Evolutionary conservation across 2,329 filamentous ascomycete genomes (phyloP).

Genomic region (Orbilia blumenaviensis): DNA sequence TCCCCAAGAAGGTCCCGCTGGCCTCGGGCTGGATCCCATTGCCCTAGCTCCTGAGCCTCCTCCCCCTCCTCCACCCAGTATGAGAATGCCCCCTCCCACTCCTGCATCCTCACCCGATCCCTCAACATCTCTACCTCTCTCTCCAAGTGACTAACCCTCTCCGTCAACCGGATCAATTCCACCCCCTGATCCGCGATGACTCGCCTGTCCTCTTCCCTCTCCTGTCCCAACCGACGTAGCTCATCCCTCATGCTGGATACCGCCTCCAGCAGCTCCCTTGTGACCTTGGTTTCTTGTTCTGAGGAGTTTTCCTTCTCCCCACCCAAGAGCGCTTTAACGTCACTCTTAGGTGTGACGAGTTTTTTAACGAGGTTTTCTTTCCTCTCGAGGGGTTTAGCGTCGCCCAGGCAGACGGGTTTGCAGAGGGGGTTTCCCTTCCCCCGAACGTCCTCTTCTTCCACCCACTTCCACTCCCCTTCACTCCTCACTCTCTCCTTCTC

Average conservation of each 20-base stretch:
- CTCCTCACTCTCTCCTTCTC: neutral
- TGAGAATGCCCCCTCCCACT: neutral
- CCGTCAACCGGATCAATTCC: neutral
- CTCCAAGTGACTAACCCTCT: neutral
- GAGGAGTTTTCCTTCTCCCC: slow-evolving; percentile 9
- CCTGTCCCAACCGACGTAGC: neutral
- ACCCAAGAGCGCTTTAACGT: slow-evolving; percentile 7
- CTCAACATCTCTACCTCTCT: neutral
- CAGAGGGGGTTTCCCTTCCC: neutral
- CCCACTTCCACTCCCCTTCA: neutral
- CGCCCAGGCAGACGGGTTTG: neutral
- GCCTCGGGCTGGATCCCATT: neutral
- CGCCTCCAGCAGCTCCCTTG: neutral
- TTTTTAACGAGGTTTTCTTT: slow-evolving; percentile 16
- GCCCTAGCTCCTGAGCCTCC: neutral
- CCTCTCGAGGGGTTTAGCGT: slow-evolving; percentile 7
- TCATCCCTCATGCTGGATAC: neutral
- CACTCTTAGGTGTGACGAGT: slow-evolving; percentile 6
- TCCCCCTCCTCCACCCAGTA: neutral
- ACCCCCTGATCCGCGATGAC: neutral
- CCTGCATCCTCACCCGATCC: neutral
- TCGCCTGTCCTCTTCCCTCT: neutral
- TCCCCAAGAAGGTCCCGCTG: neutral
- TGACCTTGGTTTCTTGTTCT: neutral
- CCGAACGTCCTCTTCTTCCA: neutral